Evolutionary conservation across 108 stramenopile genomes (phyloP).

Genomic region (Nitzschia inconspicua): DNA sequence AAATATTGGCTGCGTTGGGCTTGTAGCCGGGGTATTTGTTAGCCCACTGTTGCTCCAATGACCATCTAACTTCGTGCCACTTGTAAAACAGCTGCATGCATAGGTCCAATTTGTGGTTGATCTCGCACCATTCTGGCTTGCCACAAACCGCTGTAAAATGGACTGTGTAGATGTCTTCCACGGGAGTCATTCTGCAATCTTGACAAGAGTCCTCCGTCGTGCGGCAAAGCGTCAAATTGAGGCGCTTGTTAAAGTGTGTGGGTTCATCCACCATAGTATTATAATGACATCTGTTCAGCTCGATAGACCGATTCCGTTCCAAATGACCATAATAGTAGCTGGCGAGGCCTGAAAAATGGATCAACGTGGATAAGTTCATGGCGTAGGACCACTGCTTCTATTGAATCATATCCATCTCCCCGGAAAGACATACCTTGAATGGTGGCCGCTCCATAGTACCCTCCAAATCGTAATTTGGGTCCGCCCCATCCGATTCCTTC

Average conservation of each 20-base stretch:
- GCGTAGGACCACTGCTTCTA: no score
- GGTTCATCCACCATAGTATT: slow-evolving; percentile 79
- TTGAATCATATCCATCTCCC: slow-evolving; percentile 75
- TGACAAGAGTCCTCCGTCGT: slow-evolving; percentile 54
- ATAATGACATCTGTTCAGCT: slow-evolving; percentile 67
- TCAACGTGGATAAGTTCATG: no score
- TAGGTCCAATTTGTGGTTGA: neutral
- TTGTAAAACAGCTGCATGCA: neutral
- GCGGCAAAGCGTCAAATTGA: slow-evolving; percentile 25
- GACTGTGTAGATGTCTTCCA: slow-evolving; percentile 45
- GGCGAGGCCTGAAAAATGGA: slow-evolving; percentile 3
- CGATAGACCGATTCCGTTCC: slow-evolving; percentile 21
- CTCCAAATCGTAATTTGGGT: slow-evolving; percentile 45
- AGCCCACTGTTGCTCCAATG: neutral
- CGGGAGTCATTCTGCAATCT: slow-evolving; percentile 52
- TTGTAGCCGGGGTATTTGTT: neutral
- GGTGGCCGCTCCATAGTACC: slow-evolving; percentile 58
- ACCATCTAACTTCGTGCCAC: neutral
- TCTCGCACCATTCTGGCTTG: slow-evolving; percentile 53
- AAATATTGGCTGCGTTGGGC: no score
- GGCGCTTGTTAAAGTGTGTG: slow-evolving; percentile 1
- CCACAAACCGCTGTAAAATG: slow-evolving; percentile 86
- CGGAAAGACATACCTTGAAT: slow-evolving; percentile 31
- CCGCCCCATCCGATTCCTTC: slow-evolving; percentile 64
- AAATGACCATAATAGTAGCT: slow-evolving; percentile 4